phyloP scores from a whole-genome alignment of 345 rosid genomes.

The Gossypium longicalyx region DNA sequence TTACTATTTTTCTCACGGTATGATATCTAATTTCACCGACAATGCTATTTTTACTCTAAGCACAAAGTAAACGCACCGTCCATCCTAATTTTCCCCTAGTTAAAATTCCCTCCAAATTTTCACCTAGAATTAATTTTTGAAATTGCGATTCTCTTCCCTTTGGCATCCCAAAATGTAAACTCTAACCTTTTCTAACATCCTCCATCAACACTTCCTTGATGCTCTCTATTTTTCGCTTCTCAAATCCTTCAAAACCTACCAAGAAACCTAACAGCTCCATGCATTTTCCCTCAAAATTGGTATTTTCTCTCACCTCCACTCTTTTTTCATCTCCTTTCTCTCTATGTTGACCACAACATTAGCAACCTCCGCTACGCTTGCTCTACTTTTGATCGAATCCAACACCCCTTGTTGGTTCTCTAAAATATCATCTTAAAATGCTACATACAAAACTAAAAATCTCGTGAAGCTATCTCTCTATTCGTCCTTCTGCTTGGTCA shows the following conservation, averaged over 20 bases:
- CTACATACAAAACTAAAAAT: conserved; percentile 35
- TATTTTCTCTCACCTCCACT: conserved; percentile 27
- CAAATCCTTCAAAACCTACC: not conserved
- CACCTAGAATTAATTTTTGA: too few species aligned
- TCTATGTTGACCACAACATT: conserved; percentile 30
- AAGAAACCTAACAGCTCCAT: conserved; percentile 40
- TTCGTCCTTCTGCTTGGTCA: conserved; percentile 28
- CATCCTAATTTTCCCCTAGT: too few species aligned
- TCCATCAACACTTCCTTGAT: not conserved
- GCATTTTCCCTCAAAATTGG: conserved; percentile 39
- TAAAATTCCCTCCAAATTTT: too few species aligned
- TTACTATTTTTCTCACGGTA: too few species aligned
- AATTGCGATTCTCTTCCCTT: not conserved
- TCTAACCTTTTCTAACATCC: not conserved
- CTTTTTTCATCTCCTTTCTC: conserved; percentile 34
- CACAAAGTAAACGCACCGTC: too few species aligned
- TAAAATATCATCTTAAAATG: conserved; percentile 45
- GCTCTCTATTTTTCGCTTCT: not conserved
- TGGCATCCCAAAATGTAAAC: not conserved
- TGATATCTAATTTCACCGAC: too few species aligned
- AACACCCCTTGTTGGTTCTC: conserved; percentile 27
- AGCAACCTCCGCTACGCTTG: conserved; percentile 39
- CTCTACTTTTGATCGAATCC: conserved; percentile 34
- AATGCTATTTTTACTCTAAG: too few species aligned
- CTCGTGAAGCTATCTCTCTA: conserved; percentile 36